Base-by-base conservation (phyloP, 495 filamentous ascomycete genomes). In the Talaromyces nanjingensis region DNA sequence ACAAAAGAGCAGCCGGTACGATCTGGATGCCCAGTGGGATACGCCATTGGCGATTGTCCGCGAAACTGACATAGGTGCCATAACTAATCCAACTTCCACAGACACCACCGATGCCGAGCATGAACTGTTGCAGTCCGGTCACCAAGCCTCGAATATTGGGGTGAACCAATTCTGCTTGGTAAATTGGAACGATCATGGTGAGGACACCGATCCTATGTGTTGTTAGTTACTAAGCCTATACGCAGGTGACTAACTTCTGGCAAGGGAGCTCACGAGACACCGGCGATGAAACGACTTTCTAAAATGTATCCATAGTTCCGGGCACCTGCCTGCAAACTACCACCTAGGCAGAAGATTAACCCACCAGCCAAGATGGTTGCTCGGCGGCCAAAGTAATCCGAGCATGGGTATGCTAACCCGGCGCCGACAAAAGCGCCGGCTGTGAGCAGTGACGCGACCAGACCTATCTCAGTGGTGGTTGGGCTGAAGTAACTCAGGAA, bases 361-460 rank as follows among this genome's bases (percentile, higher is more conserved):
- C 74, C 75, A 39, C 79, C 78, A 14, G 76, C 52, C 11, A 74
- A 71, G 56, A 81, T 80, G 12, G 79, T 79, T 67, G 67, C 66
- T 63, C 75, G 69, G 67, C 77, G 69, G 25, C 79, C 79, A 0
- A 81, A 67, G 27, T 65, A 65, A 59, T 81, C 79, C 60, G 74
- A 76, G 65, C 59, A 68, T n/a, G 73, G 71, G 61, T 78, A 77
- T 27, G 72, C 76, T 24, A 75, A 66, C 16, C 70, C 73, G 27
- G 77, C 68, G 53, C 78, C 77, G 60, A 72, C 67, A 67, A 79
- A 80, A 39, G 77, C 78, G 39, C 78, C 77, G 20, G 68, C 68
- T 0, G 87, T 90, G 74, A 90, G 90, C 56, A 90, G 73, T 0
- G 86, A 86, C n/a, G 90, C 87, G 0, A 90, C 87, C 42, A 87